Conservation (phyloP, 176 grass and related monocot species). For the Aegilops bicornis region DNA sequence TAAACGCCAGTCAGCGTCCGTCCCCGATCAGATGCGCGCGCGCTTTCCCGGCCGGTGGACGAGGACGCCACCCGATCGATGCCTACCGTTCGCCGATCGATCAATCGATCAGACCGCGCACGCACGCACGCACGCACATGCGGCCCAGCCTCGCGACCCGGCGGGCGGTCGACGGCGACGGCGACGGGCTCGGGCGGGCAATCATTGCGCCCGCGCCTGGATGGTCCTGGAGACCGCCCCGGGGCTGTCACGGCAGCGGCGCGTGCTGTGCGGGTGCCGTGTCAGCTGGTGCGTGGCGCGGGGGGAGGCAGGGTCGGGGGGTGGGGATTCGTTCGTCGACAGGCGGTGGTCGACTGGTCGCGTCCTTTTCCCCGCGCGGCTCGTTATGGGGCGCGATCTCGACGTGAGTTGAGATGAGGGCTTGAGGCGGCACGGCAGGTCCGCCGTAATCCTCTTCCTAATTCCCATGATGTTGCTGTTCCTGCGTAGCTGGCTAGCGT, state of each 20-base stretch:
- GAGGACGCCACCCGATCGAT: neutral
- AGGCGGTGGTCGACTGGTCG: neutral
- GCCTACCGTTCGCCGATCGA: neutral
- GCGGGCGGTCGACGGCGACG: neutral
- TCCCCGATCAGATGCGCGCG: conserved; percentile 14
- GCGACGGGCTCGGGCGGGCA: neutral
- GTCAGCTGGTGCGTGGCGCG: neutral
- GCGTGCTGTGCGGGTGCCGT: neutral
- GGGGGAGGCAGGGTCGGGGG: neutral
- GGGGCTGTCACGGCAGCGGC: conserved; percentile 11
- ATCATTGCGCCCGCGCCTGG: neutral
- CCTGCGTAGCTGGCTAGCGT: neutral
- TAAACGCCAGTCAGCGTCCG: conserved; percentile 17
- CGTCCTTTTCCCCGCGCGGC: neutral
- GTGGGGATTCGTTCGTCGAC: neutral
- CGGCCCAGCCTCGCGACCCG: neutral
- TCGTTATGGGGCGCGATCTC: neutral
- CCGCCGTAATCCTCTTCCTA: neutral
- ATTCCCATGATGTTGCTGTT: neutral
- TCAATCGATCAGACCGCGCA: neutral
- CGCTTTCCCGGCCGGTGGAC: neutral
- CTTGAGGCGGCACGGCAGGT: neutral
- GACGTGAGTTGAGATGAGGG: conserved; percentile 3
- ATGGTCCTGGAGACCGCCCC: neutral
- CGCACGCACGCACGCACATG: neutral